Evolutionary conservation across 495 filamentous ascomycete species (phyloP), one percentile per base, ranked within the genome.

Genomic region (Aspergillus ellipticus): DNA sequence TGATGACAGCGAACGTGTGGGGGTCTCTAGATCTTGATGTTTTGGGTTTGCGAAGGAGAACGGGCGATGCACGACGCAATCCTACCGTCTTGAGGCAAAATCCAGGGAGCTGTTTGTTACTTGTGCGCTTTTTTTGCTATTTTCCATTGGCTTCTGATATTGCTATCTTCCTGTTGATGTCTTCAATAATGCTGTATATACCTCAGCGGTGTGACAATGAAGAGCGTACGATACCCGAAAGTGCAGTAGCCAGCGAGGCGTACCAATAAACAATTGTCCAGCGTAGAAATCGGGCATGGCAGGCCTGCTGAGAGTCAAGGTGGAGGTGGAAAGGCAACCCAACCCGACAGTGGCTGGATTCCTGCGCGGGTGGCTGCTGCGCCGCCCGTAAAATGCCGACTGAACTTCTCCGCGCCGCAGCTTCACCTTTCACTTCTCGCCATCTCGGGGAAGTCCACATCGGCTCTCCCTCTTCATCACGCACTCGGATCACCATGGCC

Each of bases 181-280:
- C 63, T 66, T 57, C 56, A 54, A 63, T 70, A 63, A 67, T 64
- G 63, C 64, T 77, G 74, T 77, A 75, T 74, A 77, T 77, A 77
- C 65, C 72, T 49, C 55, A 64, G 66, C 67, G 64, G 67, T 70
- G 66, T 72, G 64, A 60, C 63, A 71, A 73, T 74, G 68, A 72
- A 69, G 68, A 74, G 68, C 69, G 70, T 74, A 69, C 66, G 65
- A 72, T 76, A 70, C 72, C 69, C 69, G 39, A 52, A 37, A 39
- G 8, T 19, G 26, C 15, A 42, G 48, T 41, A 33, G 8, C 37
- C n/a, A n/a, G n/a, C n/a, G n/a, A n/a, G n/a, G n/a, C 42, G 19
- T 43, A 62, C 37, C 42, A 51, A 54, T 51, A 49, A 49, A 31
- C 15, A 10, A 21, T 22, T n/a, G n/a, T n/a, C n/a, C n/a, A 16